These are phyloP conservation scores for Pogostemon cablin DNA, from an alignment of 257 asterid species.

Conservation along the genomic window DNA sequence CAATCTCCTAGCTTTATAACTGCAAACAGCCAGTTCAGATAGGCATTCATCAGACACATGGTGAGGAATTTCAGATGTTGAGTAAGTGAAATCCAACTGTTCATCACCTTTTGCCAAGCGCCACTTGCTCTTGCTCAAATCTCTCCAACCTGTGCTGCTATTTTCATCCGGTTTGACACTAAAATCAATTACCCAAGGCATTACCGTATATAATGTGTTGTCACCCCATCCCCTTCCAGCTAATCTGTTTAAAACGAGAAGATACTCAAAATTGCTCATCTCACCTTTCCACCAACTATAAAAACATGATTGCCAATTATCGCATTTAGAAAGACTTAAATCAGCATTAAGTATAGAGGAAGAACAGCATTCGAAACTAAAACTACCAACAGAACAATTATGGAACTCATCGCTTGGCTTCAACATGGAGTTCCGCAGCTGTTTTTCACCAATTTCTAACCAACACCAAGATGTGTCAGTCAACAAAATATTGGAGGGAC, in stretches of 20 bases:
- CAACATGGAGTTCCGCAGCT: slow-evolving; percentile 42
- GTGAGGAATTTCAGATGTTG: slow-evolving; percentile 94
- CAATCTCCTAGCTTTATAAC: slow-evolving; percentile 95
- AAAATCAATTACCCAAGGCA: slow-evolving; percentile 97
- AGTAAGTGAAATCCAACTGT: slow-evolving; percentile 95
- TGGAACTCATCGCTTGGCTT: slow-evolving; percentile 38
- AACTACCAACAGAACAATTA: slow-evolving; percentile 35
- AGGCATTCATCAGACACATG: slow-evolving; percentile 98
- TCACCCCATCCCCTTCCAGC: slow-evolving; percentile 99
- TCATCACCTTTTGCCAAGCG: slow-evolving; percentile 98
- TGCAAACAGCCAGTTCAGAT: slow-evolving; percentile 98
- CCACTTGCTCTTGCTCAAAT: slow-evolving; percentile 96
- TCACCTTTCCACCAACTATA: slow-evolving; percentile 90
- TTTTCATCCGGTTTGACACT: slow-evolving; percentile 74
- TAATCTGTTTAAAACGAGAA: slow-evolving; percentile 74
- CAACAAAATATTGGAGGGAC: slow-evolving; percentile 73
- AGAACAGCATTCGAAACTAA: slow-evolving; percentile 59
- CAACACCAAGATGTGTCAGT: slow-evolving; percentile 84
- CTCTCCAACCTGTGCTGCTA: slow-evolving; percentile 82
- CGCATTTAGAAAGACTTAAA: slow-evolving; percentile 53
- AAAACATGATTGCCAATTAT: slow-evolving; percentile 75
- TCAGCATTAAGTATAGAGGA: slow-evolving; percentile 68
- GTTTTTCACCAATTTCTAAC: slow-evolving; percentile 60
- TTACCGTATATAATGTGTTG: slow-evolving; percentile 74
- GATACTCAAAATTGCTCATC: slow-evolving; percentile 88